Evolutionary conservation across 768 basidiomycete genomes (phyloP).

Genomic region (Filobasidium floriforme): DNA sequence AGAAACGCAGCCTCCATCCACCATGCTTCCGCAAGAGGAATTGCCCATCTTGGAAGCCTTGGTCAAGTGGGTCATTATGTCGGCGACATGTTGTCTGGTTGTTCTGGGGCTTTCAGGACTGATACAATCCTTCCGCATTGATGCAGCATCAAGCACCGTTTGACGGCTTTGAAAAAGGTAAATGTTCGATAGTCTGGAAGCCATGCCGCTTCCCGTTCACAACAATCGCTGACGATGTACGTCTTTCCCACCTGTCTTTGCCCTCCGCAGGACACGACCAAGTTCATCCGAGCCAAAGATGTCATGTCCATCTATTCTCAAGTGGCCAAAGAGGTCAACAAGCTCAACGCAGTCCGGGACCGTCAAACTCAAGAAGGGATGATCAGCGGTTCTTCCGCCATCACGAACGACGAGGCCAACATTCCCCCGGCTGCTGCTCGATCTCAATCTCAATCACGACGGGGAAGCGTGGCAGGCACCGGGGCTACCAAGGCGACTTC

Average conservation of each 20-base stretch:
- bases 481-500: constrained; percentile 14
- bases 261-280: constrained; percentile 81
- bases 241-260: neutral
- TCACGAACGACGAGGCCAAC: constrained; percentile 46
- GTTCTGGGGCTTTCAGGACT: neutral
- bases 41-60: constrained; percentile 88
- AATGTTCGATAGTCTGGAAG: neutral
- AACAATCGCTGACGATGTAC: neutral
- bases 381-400: constrained; percentile 19
- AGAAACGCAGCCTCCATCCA: neutral
- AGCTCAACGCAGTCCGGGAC: constrained; percentile 77
- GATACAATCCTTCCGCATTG: neutral
- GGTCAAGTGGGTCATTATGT: constrained; percentile 61
- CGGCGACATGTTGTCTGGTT: neutral
- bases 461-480: constrained; percentile 3
- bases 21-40: constrained; percentile 52
- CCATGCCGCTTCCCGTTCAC: neutral
- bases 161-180: constrained; percentile 56
- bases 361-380: constrained; percentile 20
- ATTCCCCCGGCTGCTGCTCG: constrained; percentile 16
- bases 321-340: constrained; percentile 91
- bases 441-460: constrained; percentile 2
- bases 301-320: constrained; percentile 86
- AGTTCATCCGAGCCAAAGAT: constrained; percentile 87
- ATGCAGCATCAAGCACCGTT: constrained; percentile 78